Evolutionary conservation across 768 basidiomycete genomes (phyloP).

Genomic region (Erythrobasidium yunnanense): DNA sequence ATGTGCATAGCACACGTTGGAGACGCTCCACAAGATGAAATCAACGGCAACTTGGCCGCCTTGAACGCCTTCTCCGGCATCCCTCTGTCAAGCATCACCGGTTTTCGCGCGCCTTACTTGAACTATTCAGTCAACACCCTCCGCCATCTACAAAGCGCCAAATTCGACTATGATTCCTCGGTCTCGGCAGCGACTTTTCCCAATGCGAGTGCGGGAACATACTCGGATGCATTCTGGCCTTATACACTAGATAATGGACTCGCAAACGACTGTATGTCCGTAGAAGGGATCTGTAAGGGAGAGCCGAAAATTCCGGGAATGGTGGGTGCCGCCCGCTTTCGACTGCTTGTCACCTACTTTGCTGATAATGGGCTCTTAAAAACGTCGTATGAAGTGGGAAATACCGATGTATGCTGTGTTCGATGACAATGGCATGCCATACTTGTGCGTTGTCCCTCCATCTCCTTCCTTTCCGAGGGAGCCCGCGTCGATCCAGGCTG

Average conservation of each 20-base stretch:
- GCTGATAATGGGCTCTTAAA: too few relatives aligned
- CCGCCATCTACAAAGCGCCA: conserved; percentile 48
- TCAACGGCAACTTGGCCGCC: conserved; percentile 67
- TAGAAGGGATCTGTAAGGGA: conserved; percentile 54
- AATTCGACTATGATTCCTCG: conserved; percentile 64
- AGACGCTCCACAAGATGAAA: conserved; percentile 52
- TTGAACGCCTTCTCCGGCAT: conserved; percentile 66
- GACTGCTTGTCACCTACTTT: too few relatives aligned
- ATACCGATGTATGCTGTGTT: conserved; percentile 52
- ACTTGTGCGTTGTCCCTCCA: conserved; percentile 1
- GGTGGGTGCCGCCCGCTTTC: too few relatives aligned
- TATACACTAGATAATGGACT: conserved; percentile 70
- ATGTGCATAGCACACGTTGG: conserved; percentile 78
- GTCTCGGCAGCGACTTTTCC: conserved; percentile 56
- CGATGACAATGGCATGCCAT: conserved; percentile 7
- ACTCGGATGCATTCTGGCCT: conserved; percentile 71
- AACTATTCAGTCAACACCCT: conserved; percentile 58
- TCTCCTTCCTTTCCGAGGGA: neutral
- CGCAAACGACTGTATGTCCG: conserved; percentile 61
- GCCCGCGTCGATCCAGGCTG: too few relatives aligned
- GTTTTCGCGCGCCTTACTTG: conserved; percentile 69
- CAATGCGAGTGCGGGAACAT: conserved; percentile 51
- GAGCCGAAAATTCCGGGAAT: conserved; percentile 62
- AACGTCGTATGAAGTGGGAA: too few relatives aligned
- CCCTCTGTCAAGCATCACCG: conserved; percentile 53